Percentiles rank a stretch among this genome's conserved stretches.
Evolutionary conservation across 2,329 filamentous ascomycete species (phyloP).

Genomic region (Alternaria novae-zelandiae): DNA sequence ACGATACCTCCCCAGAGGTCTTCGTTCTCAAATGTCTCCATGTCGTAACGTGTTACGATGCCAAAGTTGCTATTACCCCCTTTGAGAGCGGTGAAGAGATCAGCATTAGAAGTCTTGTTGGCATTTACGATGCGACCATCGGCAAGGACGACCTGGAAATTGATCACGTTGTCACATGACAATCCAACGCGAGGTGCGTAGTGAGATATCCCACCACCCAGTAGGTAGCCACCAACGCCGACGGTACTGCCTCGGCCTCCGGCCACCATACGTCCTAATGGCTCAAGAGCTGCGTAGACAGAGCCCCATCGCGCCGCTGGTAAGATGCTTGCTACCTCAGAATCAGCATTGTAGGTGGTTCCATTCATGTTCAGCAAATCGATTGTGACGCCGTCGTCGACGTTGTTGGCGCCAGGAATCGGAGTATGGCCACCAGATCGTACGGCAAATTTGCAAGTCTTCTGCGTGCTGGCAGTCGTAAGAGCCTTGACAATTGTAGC

Average conservation of each 20-base stretch:
- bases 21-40: constrained; percentile 28
- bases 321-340: constrained; percentile 6
- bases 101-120: constrained; percentile 42
- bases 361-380: constrained; percentile 29
- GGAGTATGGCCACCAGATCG: constrained; percentile 34
- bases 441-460: constrained; percentile 8
- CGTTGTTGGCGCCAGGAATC: constrained; percentile 34
- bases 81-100: constrained; percentile 46
- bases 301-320: constrained; percentile 23
- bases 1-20: constrained; percentile 26
- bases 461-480: neutral
- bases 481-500: constrained; percentile 18
- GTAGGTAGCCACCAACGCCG: constrained; percentile 37
- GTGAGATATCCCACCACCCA: constrained; percentile 35
- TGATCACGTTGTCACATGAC: constrained; percentile 33
- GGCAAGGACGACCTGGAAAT: constrained; percentile 44
- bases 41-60: constrained; percentile 24
- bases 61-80: constrained; percentile 40
- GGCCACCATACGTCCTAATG: constrained; percentile 27
- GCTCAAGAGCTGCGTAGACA: constrained; percentile 29
- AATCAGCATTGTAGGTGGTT: neutral
- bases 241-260: constrained; percentile 34
- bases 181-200: constrained; percentile 25
- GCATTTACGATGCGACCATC: constrained; percentile 47
- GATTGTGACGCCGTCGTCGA: constrained; percentile 31